Percentiles rank a stretch among this genome's conserved stretches.
Evolutionary conservation across 176 grass and related monocot genomes (phyloP).

Genomic region (Cocos nucifera): DNA sequence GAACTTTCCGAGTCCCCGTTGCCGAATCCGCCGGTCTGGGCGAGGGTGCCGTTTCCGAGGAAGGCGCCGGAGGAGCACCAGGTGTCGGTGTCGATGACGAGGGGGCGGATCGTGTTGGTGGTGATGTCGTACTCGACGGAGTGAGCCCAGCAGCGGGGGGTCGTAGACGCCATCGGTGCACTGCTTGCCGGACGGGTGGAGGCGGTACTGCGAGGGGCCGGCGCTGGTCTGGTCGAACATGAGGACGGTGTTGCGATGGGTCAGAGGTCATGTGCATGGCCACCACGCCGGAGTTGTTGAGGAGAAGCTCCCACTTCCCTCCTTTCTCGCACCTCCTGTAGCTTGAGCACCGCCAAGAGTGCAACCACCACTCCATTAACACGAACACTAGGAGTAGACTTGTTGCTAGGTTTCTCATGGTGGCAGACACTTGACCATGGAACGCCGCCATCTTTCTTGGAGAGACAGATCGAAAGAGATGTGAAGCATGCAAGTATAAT

Average conservation of each 20-base stretch:
- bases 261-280: slow-evolving; percentile 45
- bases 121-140: slow-evolving; percentile 36
- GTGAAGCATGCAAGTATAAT: no score
- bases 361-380: no score
- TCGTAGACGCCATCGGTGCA: neutral
- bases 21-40: slow-evolving; percentile 33
- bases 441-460: no score
- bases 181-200: slow-evolving; percentile 1
- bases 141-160: slow-evolving; percentile 28
- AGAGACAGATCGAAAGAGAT: no score
- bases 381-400: no score
- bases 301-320: slow-evolving; percentile 22
- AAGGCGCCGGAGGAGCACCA: slow-evolving; percentile 47
- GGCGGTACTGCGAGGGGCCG: slow-evolving; percentile 19
- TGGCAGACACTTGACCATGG: no score
- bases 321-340: no score
- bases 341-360: no score
- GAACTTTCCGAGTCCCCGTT: slow-evolving; percentile 17
- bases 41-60: slow-evolving; percentile 23
- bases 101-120: slow-evolving; percentile 29
- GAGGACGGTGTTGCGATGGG: slow-evolving; percentile 33
- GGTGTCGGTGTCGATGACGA: slow-evolving; percentile 27
- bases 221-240: slow-evolving; percentile 34
- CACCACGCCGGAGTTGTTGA: slow-evolving; percentile 34
- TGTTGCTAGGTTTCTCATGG: no score